Evolutionary conservation across 345 rosid genomes (phyloP), one percentile per base, ranked within the genome.

Genomic region (Eucalyptus pauciflora): DNA sequence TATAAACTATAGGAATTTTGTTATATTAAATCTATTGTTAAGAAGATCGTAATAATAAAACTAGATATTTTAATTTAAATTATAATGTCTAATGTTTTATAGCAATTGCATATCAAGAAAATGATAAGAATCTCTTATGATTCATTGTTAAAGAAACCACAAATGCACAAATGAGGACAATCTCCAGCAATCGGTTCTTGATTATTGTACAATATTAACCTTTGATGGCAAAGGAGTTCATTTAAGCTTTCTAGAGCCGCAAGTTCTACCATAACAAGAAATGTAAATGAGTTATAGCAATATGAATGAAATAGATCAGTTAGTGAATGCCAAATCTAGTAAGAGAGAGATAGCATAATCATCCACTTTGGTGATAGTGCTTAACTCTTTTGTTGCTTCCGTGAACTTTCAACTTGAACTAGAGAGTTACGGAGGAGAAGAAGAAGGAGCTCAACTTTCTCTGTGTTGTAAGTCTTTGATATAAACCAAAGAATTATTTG

Each of bases 21-120:
- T 11, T 41, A 41, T 41, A 41, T 76, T 0, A 3, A 41, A 10
- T 20, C 1, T 6, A 10, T 10, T 76, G 5, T 71, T 9, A 9
- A 56, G 62, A 22, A 3, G 29, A 24, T 56, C 1, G 0, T 25
- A 10, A 56, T 56, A 56, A 56, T 56, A 56, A 56, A 56, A 24
- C 3, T 56, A 56, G 1, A 56, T 56, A 24, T 56, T 20, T 52
- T 20, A 20, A 52, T 52, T 8, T 20, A 18, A 33, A 33, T 10
- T 18, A 52, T 18, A 52, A 18, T 18, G 24, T 52, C 25, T 25
- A 52, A 18, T 52, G 4, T 52, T 52, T 52, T 4, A 52, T 52
- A 20, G 25, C 25, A 52, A 52, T 52, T 0, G 3, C 0, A 0
- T 9, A 24, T 52, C 0, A 56, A 24, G 4, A 56, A 56, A 56